These are phyloP conservation scores for Fusarium sp. DNA, from an alignment of 2,329 filamentous ascomycete species.

Conservation along the genomic window DNA sequence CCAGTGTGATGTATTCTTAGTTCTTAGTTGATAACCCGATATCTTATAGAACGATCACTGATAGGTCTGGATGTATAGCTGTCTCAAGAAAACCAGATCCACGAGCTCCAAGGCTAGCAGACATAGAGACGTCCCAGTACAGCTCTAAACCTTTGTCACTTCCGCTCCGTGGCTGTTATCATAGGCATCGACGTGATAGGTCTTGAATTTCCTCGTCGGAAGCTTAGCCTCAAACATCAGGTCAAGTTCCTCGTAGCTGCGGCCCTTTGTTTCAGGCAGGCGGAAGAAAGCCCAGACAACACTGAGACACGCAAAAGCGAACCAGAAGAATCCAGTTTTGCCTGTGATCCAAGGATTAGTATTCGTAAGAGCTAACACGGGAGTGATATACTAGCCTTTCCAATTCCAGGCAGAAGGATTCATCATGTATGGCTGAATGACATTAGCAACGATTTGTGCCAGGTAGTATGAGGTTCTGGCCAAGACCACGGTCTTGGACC, in stretches of 20 bases:
- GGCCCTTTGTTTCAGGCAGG: not conserved
- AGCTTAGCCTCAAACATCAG: not conserved
- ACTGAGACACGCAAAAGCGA: not conserved
- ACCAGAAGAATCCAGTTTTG: not conserved
- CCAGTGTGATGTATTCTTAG: not conserved
- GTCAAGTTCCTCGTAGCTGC: not conserved
- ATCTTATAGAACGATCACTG: not conserved
- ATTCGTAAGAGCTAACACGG: rapidly evolving
- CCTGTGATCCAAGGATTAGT: rapidly evolving
- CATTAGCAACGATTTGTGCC: not conserved
- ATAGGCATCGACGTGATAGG: not conserved
- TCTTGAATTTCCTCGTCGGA: not conserved
- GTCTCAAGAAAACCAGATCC: not conserved
- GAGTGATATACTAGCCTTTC: not conserved
- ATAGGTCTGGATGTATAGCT: not conserved
- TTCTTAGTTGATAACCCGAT: not conserved
- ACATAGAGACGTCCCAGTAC: rapidly evolving
- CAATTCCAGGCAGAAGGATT: not conserved
- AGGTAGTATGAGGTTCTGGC: not conserved
- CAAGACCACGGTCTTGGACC: not conserved
- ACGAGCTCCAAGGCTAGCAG: not conserved
- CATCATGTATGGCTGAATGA: not conserved
- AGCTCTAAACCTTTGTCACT: not conserved
- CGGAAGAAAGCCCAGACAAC: not conserved
- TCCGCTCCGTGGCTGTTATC: not conserved